Evolutionary conservation across 768 basidiomycete genomes (phyloP), one percentile per base, ranked within the genome.

Genomic region (Amanita rubescens): DNA sequence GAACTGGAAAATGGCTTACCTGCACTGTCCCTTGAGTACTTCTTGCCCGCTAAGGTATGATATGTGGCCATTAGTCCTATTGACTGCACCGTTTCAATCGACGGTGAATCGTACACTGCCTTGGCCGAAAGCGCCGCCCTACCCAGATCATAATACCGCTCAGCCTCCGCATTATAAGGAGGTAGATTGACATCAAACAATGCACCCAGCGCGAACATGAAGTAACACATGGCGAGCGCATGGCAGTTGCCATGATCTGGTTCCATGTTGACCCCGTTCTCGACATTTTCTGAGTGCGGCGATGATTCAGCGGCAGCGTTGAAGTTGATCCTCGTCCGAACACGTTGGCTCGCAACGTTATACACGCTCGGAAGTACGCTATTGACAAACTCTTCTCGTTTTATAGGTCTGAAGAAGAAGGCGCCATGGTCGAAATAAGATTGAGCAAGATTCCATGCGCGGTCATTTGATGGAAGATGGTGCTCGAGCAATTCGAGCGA

Each of bases 131-230:
- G 64, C 0, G 81, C 74, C 1, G 79, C 77, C 12, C 79, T 73
- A 1, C 80, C 81, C 15, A 84, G 59, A 39, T 78, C 74, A 56
- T 84, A 80, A 58, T 76, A 85, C 52, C 73, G 72, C 60, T 84
- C 81, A 0, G 83, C 81, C 52, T 84, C 80, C 11, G 78, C 63
- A 22, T 75, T 80, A 55, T 78, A 84, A 0, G 81, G 74, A 3
- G 69, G 57, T 4, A 75, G 66, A 24, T 69, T 67, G 22, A 80
- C 63, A 56, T 85, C 82, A 37, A 84, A 67, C n/a, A 84, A 66
- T 6, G 78, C 79, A 1, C 83, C 83, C 9, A 85, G 72, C 1
- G 83, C 80, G 41, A 85, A 75, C 19, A 83, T 58, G 64, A 84
- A 81, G 65, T 72, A 85, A 24, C 80, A 55, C 32, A 75, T 72